Conservation (phyloP, 176 grass and related monocot species). For the Musa beccarii region DNA sequence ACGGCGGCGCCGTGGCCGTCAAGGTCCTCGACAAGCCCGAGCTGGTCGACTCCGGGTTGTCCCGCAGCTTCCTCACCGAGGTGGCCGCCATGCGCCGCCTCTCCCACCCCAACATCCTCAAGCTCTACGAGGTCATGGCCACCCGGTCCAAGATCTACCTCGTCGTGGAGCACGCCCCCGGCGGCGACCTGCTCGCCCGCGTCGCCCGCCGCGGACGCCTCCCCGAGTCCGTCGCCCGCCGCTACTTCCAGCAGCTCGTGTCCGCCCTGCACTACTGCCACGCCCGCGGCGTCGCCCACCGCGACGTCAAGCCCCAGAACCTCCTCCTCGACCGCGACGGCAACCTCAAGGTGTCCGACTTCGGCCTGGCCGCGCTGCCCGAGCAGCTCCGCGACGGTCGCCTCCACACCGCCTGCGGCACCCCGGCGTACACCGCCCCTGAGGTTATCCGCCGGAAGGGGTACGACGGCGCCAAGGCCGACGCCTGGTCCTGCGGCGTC, state of each 20-base stretch:
- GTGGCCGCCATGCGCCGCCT: slow-evolving; percentile 68
- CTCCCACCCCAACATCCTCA: slow-evolving; percentile 57
- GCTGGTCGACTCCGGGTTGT: slow-evolving; percentile 31
- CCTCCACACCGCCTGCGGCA: slow-evolving; percentile 64
- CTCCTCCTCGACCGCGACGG: slow-evolving; percentile 45
- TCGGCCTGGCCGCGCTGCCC: slow-evolving; percentile 55
- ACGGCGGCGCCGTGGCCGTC: slow-evolving; percentile 43
- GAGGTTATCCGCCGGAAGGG: slow-evolving; percentile 53
- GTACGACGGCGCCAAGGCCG: slow-evolving; percentile 76
- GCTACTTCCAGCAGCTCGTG: slow-evolving; percentile 56
- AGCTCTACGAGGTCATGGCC: slow-evolving; percentile 66
- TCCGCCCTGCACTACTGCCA: slow-evolving; percentile 54
- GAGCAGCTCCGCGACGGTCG: slow-evolving; percentile 35
- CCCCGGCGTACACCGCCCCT: slow-evolving; percentile 60
- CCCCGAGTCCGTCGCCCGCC: slow-evolving; percentile 31
- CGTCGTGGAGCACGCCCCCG: slow-evolving; percentile 55
- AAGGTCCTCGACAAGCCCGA: slow-evolving; percentile 73
- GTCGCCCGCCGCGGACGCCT: slow-evolving; percentile 36
- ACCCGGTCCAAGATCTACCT: slow-evolving; percentile 51
- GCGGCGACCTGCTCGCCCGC: slow-evolving; percentile 41
- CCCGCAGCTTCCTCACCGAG: slow-evolving; percentile 40
- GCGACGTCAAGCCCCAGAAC: slow-evolving; percentile 82
- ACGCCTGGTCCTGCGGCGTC: slow-evolving; percentile 84
- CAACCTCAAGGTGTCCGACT: slow-evolving; percentile 62
- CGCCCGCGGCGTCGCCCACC: slow-evolving; percentile 55